Evolutionary conservation across 2,329 filamentous ascomycete genomes (phyloP).

Genomic region (Blumeria graminis): DNA sequence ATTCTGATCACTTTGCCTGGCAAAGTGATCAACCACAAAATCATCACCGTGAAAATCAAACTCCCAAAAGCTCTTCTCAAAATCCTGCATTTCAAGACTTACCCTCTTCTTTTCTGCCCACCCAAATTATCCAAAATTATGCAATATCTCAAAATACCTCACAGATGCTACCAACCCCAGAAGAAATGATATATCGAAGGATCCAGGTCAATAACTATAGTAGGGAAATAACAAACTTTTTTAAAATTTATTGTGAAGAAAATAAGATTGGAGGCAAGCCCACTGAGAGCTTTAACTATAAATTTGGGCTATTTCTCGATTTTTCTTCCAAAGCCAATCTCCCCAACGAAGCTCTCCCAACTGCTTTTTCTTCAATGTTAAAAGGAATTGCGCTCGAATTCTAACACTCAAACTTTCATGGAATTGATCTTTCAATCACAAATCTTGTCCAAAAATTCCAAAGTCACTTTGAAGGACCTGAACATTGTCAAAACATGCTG

Average conservation of each 20-base stretch:
- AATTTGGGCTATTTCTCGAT: background rate
- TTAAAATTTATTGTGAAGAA: too few species aligned
- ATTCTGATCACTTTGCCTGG: background rate
- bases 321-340: background rate
- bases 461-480: background rate
- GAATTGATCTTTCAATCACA: background rate
- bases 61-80: background rate
- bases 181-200: background rate
- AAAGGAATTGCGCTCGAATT: background rate
- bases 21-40: background rate
- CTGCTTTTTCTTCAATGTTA: background rate
- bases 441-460: background rate
- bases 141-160: background rate
- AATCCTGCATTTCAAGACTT: background rate
- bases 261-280: too few species aligned
- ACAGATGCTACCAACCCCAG: background rate
- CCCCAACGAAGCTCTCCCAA: background rate
- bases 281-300: background rate
- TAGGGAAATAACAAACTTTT: too few species aligned
- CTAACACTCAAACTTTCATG: background rate
- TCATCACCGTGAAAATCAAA: background rate
- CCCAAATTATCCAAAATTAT: background rate
- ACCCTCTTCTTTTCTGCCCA: background rate
- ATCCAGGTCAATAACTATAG: too few species aligned
- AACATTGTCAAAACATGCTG: background rate